Base-by-base conservation (phyloP, 441 rosid genomes). In the Jatropha podagrica region DNA sequence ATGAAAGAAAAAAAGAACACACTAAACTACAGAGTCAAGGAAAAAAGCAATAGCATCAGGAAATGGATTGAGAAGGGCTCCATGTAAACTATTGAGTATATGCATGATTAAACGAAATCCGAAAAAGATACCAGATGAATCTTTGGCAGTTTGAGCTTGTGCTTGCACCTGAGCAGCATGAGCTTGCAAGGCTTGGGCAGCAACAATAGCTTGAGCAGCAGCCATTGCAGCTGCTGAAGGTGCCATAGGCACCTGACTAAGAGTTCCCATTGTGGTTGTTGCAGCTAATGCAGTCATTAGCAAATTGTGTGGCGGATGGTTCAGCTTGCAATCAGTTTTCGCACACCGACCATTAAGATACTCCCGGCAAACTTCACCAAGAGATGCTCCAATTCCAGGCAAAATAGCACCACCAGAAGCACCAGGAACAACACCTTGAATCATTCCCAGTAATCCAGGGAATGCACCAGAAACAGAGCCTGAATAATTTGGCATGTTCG, bases 141-240 rank as follows among this genome's bases (percentile, higher is more conserved):
- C 92, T 82, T 92, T 92, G 83, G 85, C 79, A 55, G 92, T 88
- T 75, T 89, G 92, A 69, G 89, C 78, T 56, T 93, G 96, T 8
- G 98, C 98, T 87, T 94, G 98, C 83, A 91, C 82, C 87, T 96
- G 98, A 64, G 96, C 89, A 82, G 99, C 98, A 90, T 96, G 98
- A 40, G 99, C 98, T 83, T 96, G 98, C 85, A 96, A 97, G 17
- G 98, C 98, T 83, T 96, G 96, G 12, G 98, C 99, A 17, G 99
- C 98, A 82, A 96, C 96, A 81, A 96, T 96, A 60, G 97, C 98
- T 82, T 94, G 99, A 73, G 99, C 99, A 83, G 98, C 98, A 88
- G 98, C 98, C 99, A 94, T 96, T 68, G 99, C 99, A 72, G 98
- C 99, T 49, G 98, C 98, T 42, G 99, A 96, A 85, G 98, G 98